These are phyloP conservation scores for Exserohilum turcica DNA, from an alignment of 2,329 filamentous ascomycete genomes.

Conservation along the genomic window DNA sequence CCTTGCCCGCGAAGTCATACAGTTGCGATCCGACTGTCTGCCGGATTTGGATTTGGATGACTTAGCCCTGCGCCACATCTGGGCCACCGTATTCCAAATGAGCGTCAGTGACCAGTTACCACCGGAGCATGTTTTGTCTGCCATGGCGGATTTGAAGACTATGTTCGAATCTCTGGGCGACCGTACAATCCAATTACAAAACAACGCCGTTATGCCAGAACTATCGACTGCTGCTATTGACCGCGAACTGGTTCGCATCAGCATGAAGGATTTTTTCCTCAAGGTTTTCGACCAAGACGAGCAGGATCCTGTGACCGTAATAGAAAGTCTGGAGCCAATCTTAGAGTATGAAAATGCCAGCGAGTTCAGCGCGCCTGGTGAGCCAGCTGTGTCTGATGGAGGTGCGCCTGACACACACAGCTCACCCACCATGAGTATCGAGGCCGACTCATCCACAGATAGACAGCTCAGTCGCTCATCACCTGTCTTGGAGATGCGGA, in stretches of 20 bases:
- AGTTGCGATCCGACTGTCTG: conserved; percentile 38
- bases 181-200: conserved; percentile 68
- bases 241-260: conserved; percentile 87
- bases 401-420: conserved; percentile 11
- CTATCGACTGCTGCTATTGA: conserved; percentile 84
- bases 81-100: conserved; percentile 67
- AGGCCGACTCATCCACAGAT: conserved; percentile 8
- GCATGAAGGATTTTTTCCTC: conserved; percentile 95
- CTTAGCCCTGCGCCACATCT: conserved; percentile 66
- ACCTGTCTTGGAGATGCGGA: conserved; percentile 74
- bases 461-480: conserved; percentile 23
- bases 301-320: conserved; percentile 79
- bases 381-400: conserved; percentile 14
- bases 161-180: conserved; percentile 57
- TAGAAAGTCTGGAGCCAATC: conserved; percentile 90
- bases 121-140: conserved; percentile 65
- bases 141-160: conserved; percentile 66
- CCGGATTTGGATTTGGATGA: conserved; percentile 41
- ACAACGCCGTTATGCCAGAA: conserved; percentile 87
- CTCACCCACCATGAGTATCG: conserved; percentile 17
- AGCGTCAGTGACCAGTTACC: conserved; percentile 61
- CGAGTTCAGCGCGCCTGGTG: not conserved
- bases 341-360: conserved; percentile 64
- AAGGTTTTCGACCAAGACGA: conserved; percentile 84
- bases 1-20: conserved; percentile 61